Base-by-base conservation (phyloP, 805 yeast genomes). In the Kodamaea jinghongensis region DNA sequence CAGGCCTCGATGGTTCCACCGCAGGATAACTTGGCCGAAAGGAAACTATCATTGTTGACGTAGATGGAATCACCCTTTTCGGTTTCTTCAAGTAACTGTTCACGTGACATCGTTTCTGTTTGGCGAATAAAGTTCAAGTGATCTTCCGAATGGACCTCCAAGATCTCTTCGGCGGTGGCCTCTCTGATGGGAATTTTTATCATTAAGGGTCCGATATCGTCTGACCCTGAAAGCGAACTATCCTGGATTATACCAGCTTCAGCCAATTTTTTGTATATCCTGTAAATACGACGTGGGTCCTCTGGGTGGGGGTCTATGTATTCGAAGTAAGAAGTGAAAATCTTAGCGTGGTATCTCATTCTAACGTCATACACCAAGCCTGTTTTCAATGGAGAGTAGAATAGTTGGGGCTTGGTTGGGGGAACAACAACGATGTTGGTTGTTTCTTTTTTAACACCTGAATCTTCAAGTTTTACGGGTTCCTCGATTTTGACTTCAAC, bases 271-370 rank as follows among this genome's bases (percentile, higher is more conserved):
- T 93, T 89, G 67, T 93, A 93, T 34, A 93, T 86, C 41, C 98
- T 75, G 63, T 90, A 93, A 27, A 91, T 90, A 50, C 99, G 79
- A 46, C 99, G 75, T 8, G 99, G 99, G 57, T 93, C 99, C 60
- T 93, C 99, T 4, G 99, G 99, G 58, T 93, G 99, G 2, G 98
- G 99, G 57, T 93, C 99, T 38, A 91, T 87, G 62, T 91, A 91
- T 60, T 91, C 96, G 52, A 79, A 86, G 50, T 91, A 87, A 2
- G 93, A 84, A 3, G 96, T 87, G 65, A 86, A 90, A 38, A 93
- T 83, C 57, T 89, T 87, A 28, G 97, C 96, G 60, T 93, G 99
- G 61, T 91, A 93, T 46, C 99, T 75, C 98, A 93, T 93, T 47
- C 98, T 74, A 14, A 89, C 97, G 60, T 93, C 99, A 63, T 93